Conservation (phyloP, 805 yeast species). For the Isabelozyma rhagii region DNA sequence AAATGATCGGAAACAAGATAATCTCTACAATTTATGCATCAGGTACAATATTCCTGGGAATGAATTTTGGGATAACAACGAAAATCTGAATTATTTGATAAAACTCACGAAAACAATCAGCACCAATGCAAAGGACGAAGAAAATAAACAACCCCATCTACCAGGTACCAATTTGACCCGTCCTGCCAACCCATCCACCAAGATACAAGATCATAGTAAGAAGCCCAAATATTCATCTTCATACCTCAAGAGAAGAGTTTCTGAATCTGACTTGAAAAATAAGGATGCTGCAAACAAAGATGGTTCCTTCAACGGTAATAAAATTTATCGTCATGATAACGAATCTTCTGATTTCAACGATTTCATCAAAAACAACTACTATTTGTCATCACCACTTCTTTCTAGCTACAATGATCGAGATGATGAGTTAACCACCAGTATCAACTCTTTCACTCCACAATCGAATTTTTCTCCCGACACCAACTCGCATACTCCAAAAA, state of each 20-base stretch:
- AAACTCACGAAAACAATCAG: slow-evolving; percentile 29
- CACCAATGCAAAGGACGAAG: neutral
- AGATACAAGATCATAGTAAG: slow-evolving; percentile 14
- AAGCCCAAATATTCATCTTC: slow-evolving; percentile 40
- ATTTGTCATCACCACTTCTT: slow-evolving; percentile 35
- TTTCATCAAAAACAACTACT: slow-evolving; percentile 32
- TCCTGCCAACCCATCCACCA: neutral
- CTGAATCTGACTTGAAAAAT: slow-evolving; percentile 21
- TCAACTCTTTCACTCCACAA: neutral
- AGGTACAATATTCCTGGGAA: slow-evolving; percentile 45
- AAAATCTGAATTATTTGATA: slow-evolving; percentile 54
- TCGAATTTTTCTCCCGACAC: neutral
- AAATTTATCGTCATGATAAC: slow-evolving; percentile 2
- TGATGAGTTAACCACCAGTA: neutral
- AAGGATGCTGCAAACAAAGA: neutral
- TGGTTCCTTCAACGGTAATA: neutral
- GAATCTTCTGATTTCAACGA: slow-evolving; percentile 18
- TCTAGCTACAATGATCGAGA: slow-evolving; percentile 14
- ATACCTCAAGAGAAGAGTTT: slow-evolving; percentile 29
- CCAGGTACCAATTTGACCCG: neutral
- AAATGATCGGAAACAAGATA: slow-evolving; percentile 11
- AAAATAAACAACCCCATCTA: neutral
- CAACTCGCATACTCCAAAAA: neutral
- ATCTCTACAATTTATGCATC: slow-evolving; percentile 49
- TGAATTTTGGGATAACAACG: slow-evolving; percentile 81